Evolutionary conservation across 78 protist species (phyloP).

Genomic region (Chrysochromulina parva): DNA sequence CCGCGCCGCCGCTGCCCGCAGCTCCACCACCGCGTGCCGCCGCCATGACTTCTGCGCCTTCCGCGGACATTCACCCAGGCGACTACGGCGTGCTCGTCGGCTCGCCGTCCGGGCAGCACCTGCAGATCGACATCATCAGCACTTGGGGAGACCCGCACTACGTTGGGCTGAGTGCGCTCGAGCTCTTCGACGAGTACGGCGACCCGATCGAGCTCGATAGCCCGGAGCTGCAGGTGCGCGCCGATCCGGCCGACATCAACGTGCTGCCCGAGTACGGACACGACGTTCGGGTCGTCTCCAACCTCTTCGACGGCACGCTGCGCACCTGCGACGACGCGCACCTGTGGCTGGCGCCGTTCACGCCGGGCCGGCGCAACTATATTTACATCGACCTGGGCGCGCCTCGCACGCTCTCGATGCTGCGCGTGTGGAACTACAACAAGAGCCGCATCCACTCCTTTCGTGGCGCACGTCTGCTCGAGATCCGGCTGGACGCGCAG

Average conservation of each 20-base stretch:
- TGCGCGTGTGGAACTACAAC: constrained; percentile 83
- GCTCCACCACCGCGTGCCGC: no score
- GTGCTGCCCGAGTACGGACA: not conserved
- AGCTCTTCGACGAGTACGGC: constrained; percentile 50
- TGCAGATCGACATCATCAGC: constrained; percentile 13
- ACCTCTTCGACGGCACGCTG: constrained; percentile 26
- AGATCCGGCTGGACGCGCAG: constrained; percentile 17
- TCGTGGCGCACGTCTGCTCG: constrained; percentile 12
- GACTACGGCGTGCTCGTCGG: no score
- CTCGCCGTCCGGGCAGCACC: not conserved
- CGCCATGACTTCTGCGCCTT: no score
- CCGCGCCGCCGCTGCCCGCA: no score
- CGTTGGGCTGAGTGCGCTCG: constrained; percentile 82
- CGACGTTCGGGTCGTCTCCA: constrained; percentile 34
- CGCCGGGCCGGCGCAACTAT: constrained; percentile 22
- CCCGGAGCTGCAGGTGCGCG: not conserved
- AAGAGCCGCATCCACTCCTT: constrained; percentile 52
- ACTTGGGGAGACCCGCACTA: constrained; percentile 83
- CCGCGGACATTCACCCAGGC: no score
- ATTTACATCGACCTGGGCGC: constrained; percentile 40
- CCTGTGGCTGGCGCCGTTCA: constrained; percentile 59
- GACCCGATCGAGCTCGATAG: not conserved
- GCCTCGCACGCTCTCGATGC: constrained; percentile 15
- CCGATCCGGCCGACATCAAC: constrained; percentile 48
- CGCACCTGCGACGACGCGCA: constrained; percentile 34